phyloP scores from a whole-genome alignment of 208 protist genomes.

The Vickermania spadyakhi region DNA sequence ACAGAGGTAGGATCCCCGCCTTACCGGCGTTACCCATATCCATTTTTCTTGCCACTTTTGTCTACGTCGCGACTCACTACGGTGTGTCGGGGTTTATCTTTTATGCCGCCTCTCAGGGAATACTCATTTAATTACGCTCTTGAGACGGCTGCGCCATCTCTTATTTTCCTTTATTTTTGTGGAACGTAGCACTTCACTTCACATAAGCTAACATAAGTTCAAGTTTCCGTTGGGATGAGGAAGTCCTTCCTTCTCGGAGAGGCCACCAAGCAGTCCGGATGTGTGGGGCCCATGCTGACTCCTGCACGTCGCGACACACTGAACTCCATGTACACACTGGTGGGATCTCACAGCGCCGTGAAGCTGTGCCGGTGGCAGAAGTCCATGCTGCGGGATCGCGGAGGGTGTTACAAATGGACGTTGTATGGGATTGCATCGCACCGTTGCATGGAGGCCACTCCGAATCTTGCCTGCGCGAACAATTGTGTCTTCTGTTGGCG shows the following conservation, averaged over 20 bases:
- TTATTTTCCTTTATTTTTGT: too few relatives aligned
- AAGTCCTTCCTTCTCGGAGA: too few relatives aligned
- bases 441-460: slow-evolving; percentile 96
- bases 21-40: slow-evolving; percentile 80
- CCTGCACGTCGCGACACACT: slow-evolving; percentile 52
- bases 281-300: slow-evolving; percentile 66
- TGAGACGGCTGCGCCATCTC: too few relatives aligned
- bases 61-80: slow-evolving; percentile 31
- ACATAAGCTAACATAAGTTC: too few relatives aligned
- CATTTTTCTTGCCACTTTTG: slow-evolving; percentile 35
- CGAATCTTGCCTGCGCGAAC: slow-evolving; percentile 93
- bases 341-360: slow-evolving; percentile 93
- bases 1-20: slow-evolving; percentile 23
- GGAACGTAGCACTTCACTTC: too few relatives aligned
- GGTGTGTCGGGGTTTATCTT: not conserved
- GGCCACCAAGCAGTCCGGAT: too few relatives aligned
- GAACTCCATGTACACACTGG: slow-evolving; percentile 79
- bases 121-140: not conserved
- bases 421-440: slow-evolving; percentile 95
- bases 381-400: slow-evolving; percentile 93
- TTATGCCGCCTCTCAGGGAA: not conserved
- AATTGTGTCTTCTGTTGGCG: slow-evolving; percentile 96
- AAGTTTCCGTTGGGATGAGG: too few relatives aligned
- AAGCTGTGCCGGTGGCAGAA: slow-evolving; percentile 98
- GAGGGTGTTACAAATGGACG: slow-evolving; percentile 97